phyloP scores from a whole-genome alignment of 306 rosid species.

The Cicer pinnatifidum region DNA sequence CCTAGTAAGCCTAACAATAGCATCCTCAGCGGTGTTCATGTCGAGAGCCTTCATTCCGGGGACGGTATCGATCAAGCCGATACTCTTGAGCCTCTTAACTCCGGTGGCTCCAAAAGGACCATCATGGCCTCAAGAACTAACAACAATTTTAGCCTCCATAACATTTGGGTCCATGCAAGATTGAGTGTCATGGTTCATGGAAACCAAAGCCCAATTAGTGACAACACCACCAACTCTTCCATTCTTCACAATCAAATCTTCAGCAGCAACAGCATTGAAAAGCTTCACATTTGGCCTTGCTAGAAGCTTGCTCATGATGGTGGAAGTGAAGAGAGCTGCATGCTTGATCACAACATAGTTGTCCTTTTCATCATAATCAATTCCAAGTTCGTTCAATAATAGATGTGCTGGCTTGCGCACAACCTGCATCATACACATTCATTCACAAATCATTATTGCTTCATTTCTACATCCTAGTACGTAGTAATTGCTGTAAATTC shows the following conservation, averaged over 20 bases:
- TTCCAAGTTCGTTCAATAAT: slow-evolving; percentile 71
- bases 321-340: slow-evolving; percentile 86
- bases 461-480: no score
- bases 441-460: neutral
- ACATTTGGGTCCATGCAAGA: slow-evolving; percentile 97
- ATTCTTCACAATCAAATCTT: slow-evolving; percentile 79
- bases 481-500: no score
- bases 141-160: slow-evolving; percentile 92
- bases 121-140: slow-evolving; percentile 90
- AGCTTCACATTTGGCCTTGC: slow-evolving; percentile 85
- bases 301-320: slow-evolving; percentile 91
- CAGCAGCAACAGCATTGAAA: slow-evolving; percentile 85
- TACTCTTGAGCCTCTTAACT: slow-evolving; percentile 78
- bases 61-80: slow-evolving; percentile 71
- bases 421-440: slow-evolving; percentile 27
- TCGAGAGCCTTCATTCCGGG: slow-evolving; percentile 92
- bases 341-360: slow-evolving; percentile 87
- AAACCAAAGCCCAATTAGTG: slow-evolving; percentile 91
- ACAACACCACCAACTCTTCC: slow-evolving; percentile 83
- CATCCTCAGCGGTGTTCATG: slow-evolving; percentile 89
- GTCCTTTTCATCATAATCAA: slow-evolving; percentile 79
- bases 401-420: slow-evolving; percentile 83
- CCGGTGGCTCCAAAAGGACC: slow-evolving; percentile 95
- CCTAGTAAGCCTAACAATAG: slow-evolving; percentile 75
- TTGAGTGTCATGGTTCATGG: slow-evolving; percentile 86